A percentile compares a stretch with the other conserved stretches of the same genome.
These are phyloP conservation scores for Melastoma malabathricum DNA, from an alignment of 345 rosid species.

Conservation along the genomic window DNA sequence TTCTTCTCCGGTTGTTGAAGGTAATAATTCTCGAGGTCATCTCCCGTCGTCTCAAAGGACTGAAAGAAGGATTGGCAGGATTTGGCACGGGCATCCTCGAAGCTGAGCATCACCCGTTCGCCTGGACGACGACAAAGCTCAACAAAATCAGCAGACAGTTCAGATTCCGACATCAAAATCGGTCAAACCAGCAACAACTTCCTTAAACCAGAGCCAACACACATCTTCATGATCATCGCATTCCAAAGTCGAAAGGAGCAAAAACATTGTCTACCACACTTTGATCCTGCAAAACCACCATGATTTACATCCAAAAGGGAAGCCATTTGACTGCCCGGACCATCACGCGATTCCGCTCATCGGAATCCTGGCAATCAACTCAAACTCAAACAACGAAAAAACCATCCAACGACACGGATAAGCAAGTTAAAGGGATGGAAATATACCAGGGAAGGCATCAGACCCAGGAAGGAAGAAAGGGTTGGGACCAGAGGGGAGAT, in stretches of 20 bases:
- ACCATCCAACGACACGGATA: background rate
- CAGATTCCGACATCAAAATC: no score
- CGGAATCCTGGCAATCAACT: no score
- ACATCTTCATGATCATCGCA: no score
- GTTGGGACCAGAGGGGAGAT: slow-evolving; percentile 25
- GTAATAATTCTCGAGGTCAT: slow-evolving; percentile 25
- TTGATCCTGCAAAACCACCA: no score
- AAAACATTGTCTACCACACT: no score
- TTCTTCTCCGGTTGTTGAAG: slow-evolving; percentile 39
- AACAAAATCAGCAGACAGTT: background rate
- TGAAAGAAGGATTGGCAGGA: slow-evolving; percentile 17
- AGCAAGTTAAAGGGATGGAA: background rate
- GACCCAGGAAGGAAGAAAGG: slow-evolving; percentile 34
- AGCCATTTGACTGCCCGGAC: no score
- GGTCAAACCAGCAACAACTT: no score
- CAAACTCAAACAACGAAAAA: no score
- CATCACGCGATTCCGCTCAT: no score
- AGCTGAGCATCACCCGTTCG: slow-evolving; percentile 33
- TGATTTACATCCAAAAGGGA: no score
- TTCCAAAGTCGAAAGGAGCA: no score
- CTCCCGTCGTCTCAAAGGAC: slow-evolving; percentile 26
- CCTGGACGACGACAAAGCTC: slow-evolving; percentile 13
- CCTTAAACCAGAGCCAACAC: no score
- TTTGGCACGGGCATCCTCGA: slow-evolving; percentile 21
- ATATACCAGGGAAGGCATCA: slow-evolving; percentile 32